phyloP scores from a whole-genome alignment of 345 rosid species.

The Eucalyptus tenuipes region DNA sequence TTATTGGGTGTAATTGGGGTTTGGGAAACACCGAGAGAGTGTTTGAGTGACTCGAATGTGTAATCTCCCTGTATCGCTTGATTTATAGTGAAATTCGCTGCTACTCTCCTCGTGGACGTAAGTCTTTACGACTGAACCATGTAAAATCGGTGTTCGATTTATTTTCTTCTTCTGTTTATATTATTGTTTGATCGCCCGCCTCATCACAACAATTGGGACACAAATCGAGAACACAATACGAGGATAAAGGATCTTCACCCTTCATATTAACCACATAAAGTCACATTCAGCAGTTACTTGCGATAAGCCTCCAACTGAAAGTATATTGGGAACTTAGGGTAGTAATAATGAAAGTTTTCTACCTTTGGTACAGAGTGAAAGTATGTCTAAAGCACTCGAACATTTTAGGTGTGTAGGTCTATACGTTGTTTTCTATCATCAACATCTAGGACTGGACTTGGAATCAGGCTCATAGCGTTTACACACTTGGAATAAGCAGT shows the following conservation, averaged over 20 bases:
- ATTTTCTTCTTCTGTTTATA: too few relatives aligned
- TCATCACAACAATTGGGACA: too few relatives aligned
- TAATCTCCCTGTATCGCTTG: too few relatives aligned
- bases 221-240: neutral
- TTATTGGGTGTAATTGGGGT: too few relatives aligned
- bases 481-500: neutral
- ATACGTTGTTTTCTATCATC: neutral
- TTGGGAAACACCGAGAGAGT: too few relatives aligned
- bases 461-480: neutral
- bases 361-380: neutral
- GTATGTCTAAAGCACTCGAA: neutral
- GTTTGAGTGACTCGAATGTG: too few relatives aligned
- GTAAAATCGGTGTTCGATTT: too few relatives aligned
- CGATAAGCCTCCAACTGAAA: neutral
- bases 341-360: neutral
- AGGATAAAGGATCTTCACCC: neutral
- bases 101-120: too few relatives aligned
- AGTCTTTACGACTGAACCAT: too few relatives aligned
- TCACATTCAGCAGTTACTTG: neutral
- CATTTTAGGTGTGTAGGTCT: neutral
- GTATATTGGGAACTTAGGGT: neutral
- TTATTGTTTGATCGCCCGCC: too few relatives aligned
- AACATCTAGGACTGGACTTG: neutral
- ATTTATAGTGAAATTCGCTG: too few relatives aligned
- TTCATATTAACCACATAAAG: neutral